Conservation (phyloP, 306 rosid species). For the Prunus salicina region DNA sequence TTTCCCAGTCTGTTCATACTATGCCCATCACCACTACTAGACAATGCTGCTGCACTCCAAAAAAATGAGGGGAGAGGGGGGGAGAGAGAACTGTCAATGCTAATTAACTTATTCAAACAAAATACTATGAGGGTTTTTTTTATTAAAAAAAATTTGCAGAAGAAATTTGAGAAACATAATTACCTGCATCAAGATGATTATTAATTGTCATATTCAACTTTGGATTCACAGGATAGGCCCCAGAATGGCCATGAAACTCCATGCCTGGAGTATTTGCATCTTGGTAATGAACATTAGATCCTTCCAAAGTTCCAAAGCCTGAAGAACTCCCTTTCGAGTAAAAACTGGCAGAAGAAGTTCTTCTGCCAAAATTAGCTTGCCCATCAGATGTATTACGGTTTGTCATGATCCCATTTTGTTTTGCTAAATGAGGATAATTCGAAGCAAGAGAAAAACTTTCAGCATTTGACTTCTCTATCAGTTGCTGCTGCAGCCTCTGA, state of each 20-base stretch:
- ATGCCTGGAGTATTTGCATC: slow-evolving; percentile 37
- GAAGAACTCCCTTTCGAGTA: slow-evolving; percentile 53
- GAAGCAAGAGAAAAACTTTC: slow-evolving; percentile 16
- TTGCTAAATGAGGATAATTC: slow-evolving; percentile 40
- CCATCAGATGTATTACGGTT: slow-evolving; percentile 47
- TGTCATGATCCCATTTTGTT: slow-evolving; percentile 47
- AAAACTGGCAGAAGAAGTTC: slow-evolving; percentile 74
- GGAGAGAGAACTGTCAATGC: slow-evolving; percentile 5
- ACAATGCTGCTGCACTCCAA: slow-evolving; percentile 31
- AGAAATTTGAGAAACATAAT: slow-evolving; percentile 3
- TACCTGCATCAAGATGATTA: slow-evolving; percentile 59
- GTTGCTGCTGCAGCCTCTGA: slow-evolving; percentile 35
- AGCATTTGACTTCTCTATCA: slow-evolving; percentile 24
- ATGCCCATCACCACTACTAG: slow-evolving; percentile 41
- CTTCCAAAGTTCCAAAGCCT: slow-evolving; percentile 44
- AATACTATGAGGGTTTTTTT: background rate
- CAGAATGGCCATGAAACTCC: slow-evolving; percentile 49
- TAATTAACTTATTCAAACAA: slow-evolving; percentile 4
- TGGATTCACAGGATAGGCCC: slow-evolving; percentile 47
- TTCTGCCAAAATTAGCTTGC: slow-evolving; percentile 54
- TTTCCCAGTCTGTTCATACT: slow-evolving; percentile 39
- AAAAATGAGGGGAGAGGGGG: background rate
- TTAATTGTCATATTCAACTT: slow-evolving; percentile 41
- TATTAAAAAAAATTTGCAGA: background rate
- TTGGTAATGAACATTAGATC: slow-evolving; percentile 30